These are phyloP conservation scores for Tremellales sp. DNA, from an alignment of 1,284 basidiomycete species.

Conservation along the genomic window DNA sequence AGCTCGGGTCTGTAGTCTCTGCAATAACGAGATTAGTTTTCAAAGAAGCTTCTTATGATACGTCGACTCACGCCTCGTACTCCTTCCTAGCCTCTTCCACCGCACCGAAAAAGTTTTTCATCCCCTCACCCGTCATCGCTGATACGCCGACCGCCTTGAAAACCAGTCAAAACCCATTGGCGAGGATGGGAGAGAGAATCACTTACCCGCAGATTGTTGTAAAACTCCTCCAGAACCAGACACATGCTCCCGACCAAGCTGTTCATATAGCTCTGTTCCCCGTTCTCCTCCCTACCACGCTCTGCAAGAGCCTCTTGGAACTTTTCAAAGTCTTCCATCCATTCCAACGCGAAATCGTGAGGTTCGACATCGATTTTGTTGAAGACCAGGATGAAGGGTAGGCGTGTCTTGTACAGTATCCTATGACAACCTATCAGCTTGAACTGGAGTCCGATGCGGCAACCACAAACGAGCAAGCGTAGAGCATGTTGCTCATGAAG, in stretches of 20 bases:
- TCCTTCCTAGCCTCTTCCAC: constrained; percentile 82
- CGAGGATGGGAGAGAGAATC: neutral
- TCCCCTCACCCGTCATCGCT: constrained; percentile 88
- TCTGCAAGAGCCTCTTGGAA: constrained; percentile 59
- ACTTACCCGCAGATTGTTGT: constrained; percentile 84
- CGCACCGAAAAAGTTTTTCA: constrained; percentile 85
- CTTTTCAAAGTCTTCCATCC: constrained; percentile 96
- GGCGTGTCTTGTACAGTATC: constrained; percentile 96
- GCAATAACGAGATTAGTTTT: constrained; percentile 9
- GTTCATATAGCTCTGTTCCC: constrained; percentile 96
- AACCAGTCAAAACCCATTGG: constrained; percentile 7
- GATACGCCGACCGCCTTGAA: constrained; percentile 87
- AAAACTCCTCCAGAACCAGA: constrained; percentile 96
- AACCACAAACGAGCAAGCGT: constrained; percentile 82
- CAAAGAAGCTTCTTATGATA: constrained; percentile 4
- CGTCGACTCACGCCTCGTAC: constrained; percentile 68
- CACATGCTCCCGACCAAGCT: constrained; percentile 99
- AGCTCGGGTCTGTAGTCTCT: constrained; percentile 92
- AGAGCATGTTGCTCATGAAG: constrained; percentile 99
- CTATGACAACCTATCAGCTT: constrained; percentile 48
- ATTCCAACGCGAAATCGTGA: constrained; percentile 88
- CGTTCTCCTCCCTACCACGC: constrained; percentile 66
- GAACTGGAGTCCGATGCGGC: neutral
- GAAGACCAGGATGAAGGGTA: constrained; percentile 97
- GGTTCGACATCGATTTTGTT: constrained; percentile 92